phyloP scores from a whole-genome alignment of 148 eudicot species.

The Polygonum maritimum region DNA sequence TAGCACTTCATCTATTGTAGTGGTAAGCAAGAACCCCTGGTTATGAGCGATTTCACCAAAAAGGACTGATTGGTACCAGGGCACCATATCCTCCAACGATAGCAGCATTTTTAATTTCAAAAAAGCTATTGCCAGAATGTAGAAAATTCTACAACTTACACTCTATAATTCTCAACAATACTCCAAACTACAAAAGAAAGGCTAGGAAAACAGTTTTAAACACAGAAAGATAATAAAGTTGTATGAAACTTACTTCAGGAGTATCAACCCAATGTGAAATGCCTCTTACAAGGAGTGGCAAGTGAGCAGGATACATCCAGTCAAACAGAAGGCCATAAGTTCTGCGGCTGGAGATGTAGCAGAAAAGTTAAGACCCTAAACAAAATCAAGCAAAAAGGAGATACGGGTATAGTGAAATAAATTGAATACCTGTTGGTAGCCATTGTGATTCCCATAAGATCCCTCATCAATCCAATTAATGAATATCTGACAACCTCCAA shows the following conservation, averaged over 20 bases:
- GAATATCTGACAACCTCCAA: constrained; percentile 75
- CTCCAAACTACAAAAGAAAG: background rate
- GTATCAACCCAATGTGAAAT: constrained; percentile 96
- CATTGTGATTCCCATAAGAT: constrained; percentile 90
- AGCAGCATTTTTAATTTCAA: background rate
- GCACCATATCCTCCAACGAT: background rate
- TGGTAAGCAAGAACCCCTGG: too few relatives aligned
- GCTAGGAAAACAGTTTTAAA: background rate
- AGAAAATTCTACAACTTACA: background rate
- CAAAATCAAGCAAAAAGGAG: background rate
- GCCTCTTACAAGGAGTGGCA: constrained; percentile 82
- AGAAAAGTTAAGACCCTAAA: constrained; percentile 4
- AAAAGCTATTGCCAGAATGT: background rate
- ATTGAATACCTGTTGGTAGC: constrained; percentile 70
- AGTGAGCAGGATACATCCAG: constrained; percentile 90
- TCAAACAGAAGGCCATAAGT: constrained; percentile 88
- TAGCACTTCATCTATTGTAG: too few relatives aligned
- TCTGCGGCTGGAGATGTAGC: constrained; percentile 54
- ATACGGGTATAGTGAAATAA: background rate
- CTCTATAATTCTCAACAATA: background rate
- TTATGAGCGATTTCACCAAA: background rate
- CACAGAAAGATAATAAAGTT: background rate
- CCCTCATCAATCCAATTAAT: constrained; percentile 85
- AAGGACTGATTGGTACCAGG: background rate
- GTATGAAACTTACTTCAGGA: constrained; percentile 64